Percentiles rank a stretch among this genome's conserved stretches.
Evolutionary conservation across 345 rosid species (phyloP).

Genomic region (Toxicodendron radicans): DNA sequence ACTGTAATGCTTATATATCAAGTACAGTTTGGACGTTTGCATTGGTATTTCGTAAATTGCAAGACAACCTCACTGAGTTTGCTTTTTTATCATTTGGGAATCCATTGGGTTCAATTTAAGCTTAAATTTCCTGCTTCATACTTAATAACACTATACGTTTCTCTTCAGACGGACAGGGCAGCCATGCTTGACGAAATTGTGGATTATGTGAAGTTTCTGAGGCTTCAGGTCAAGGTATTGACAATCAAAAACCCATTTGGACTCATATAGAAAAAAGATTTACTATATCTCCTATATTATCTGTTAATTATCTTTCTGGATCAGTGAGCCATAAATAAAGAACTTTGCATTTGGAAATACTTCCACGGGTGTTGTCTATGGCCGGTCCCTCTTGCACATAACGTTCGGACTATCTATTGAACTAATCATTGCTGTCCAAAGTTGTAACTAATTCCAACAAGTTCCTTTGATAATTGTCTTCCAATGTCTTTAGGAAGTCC

Average conservation of each 20-base stretch:
- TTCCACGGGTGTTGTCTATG: neutral
- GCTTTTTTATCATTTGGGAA: neutral
- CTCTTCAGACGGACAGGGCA: constrained; percentile 73
- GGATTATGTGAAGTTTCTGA: constrained; percentile 79
- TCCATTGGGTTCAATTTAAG: neutral
- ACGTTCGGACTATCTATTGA: neutral
- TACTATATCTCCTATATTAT: neutral
- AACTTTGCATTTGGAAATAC: neutral
- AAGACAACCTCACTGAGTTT: neutral
- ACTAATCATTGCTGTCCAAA: neutral
- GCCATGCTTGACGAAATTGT: constrained; percentile 82
- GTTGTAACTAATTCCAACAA: constrained; percentile 11
- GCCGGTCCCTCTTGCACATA: neutral
- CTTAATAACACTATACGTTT: constrained; percentile 11
- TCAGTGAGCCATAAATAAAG: neutral
- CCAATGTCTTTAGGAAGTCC: constrained; percentile 17
- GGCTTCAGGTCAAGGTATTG: constrained; percentile 80
- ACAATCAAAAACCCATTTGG: neutral
- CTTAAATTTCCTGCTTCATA: neutral
- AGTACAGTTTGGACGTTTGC: no score
- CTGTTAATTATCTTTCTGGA: neutral
- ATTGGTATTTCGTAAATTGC: neutral
- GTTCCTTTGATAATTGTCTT: constrained; percentile 5
- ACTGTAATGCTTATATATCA: no score
- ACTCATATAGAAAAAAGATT: constrained; percentile 1